Evolutionary conservation across 345 rosid genomes (phyloP), one percentile per base, ranked within the genome.

Genomic region (Arabis hirsuta): DNA sequence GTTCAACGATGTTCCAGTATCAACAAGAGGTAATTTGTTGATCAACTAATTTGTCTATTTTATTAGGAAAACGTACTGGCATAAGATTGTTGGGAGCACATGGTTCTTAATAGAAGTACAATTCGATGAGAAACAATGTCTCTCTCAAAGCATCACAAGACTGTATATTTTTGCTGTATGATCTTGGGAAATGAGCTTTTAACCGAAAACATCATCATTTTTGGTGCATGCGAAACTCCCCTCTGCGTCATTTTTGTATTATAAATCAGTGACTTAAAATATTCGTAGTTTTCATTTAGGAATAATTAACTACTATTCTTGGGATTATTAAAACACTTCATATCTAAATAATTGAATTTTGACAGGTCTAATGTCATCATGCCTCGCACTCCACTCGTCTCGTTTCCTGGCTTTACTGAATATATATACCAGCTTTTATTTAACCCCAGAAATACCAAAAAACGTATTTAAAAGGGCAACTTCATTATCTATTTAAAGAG

Each of bases 291-390:
- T 65, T 73, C 27, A 12, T 36, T 54, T 10, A 55, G 65, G 75
- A 62, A 62, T 69, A 62, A 29, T 47, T 68, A 76, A 76, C 5
- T 31, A 59, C 19, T 36, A 46, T 58, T 53, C 76, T 77, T 77
- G 80, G 76, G 80, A 77, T 77, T 77, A 71, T 71, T 77, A 71
- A 74, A 64, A 65, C 80, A 77, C 76, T 71, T 77, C 66, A 65
- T 77, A 65, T 58, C 80, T 77, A 65, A 77, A 77, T 77, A 50
- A 77, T 77, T 77, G 80, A 46, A 65, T 36, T 77, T 76, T 77
- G 81, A 84, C 87, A 81, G 84, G 81, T 81, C 41, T 65, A 74
- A 70, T 78, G 78, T 80, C 83, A 81, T 78, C 67, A 78, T 82
- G 84, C 78, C 81, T 74, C 80, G 71, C 77, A 67, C 76, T 74